These are phyloP conservation scores for Plasmodium ovale DNA, from an alignment of 169 alveolate species.

Conservation along the genomic window DNA sequence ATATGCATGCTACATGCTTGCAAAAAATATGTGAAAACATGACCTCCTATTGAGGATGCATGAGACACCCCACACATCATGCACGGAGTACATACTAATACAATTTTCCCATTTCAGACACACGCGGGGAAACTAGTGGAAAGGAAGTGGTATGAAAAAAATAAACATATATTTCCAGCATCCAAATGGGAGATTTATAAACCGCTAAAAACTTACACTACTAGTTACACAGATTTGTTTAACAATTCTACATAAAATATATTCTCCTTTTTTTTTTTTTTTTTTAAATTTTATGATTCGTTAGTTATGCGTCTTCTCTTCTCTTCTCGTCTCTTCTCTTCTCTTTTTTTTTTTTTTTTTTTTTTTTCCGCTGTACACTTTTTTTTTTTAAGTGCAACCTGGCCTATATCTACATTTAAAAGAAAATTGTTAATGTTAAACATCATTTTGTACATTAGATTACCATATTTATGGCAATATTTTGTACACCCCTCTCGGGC, in stretches of 20 bases:
- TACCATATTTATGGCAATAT: too few species aligned
- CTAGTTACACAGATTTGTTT: constrained; percentile 58
- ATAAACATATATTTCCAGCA: constrained; percentile 79
- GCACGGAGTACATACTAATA: too few species aligned
- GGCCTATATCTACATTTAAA: constrained; percentile 32
- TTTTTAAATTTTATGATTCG: not conserved
- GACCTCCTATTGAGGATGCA: too few species aligned
- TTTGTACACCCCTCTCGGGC: not conserved
- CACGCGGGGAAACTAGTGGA: constrained; percentile 79
- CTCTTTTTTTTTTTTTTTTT: constrained; percentile 5
- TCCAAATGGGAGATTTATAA: constrained; percentile 78
- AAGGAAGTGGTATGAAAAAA: constrained; percentile 77
- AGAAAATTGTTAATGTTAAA: not conserved
- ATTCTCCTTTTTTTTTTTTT: constrained; percentile 4
- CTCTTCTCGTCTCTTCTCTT: not conserved
- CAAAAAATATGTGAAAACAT: too few species aligned
- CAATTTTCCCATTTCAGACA: too few species aligned
- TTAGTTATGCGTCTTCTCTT: not conserved
- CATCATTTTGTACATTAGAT: constrained; percentile 8
- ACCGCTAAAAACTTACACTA: constrained; percentile 66
- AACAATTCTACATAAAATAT: constrained; percentile 13
- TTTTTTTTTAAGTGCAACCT: constrained; percentile 51
- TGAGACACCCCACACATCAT: too few species aligned
- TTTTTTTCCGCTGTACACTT: too few species aligned
- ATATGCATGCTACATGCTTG: too few species aligned